Evolutionary conservation across 371 early-diverging fungal species (phyloP), one percentile per base, ranked within the genome.

Genomic region (Massospora cicadina): DNA sequence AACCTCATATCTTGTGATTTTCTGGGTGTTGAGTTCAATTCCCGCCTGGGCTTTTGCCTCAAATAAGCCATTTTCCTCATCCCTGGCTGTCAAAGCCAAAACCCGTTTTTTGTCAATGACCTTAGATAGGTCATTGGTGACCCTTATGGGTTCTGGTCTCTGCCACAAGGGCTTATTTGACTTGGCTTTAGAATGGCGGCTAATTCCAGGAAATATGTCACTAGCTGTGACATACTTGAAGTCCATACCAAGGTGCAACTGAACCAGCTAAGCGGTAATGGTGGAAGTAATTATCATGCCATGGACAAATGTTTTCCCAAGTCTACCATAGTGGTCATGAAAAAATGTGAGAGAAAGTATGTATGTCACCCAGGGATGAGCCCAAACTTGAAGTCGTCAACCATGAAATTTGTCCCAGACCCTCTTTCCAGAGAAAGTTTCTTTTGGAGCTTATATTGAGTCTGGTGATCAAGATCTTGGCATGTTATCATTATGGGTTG

Each of bases 351-450:
- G n/a, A 97, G 73, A 68, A 97, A 95, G 63, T 95, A 94, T 0
- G 84, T 90, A 0, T 81, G 74, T 68, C 88, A 87, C 1, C 77
- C 80, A 0, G 72, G 71, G 21, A 93, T 76, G 0, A 68, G 71
- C 1, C 97, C 95, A 76, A 85, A 91, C 0, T 69, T 73, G 68
- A 97, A 97, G 0, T 93, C 95, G 69, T 97, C 97, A 0, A 97
- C 91, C 0, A 86, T 83, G 68, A 93, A 90, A 0, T 69, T 69
- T 0, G 94, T 93, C 83, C 82, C 53, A 54, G 13, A 62, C 43
- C 43, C 21, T 30, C 43, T 62, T 62, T 12, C 62, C 24, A 33
- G 25, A 12, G 62, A 54, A 33, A 62, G n/a, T 23, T 31, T 26
- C 10, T 43, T 30, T 30, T 62, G 31, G n/a, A 28, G 32, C 25